A percentile compares a stretch with the other conserved stretches of the same genome.
Evolutionary conservation across 441 rosid species (phyloP).

Genomic region (Croton laevigatus): DNA sequence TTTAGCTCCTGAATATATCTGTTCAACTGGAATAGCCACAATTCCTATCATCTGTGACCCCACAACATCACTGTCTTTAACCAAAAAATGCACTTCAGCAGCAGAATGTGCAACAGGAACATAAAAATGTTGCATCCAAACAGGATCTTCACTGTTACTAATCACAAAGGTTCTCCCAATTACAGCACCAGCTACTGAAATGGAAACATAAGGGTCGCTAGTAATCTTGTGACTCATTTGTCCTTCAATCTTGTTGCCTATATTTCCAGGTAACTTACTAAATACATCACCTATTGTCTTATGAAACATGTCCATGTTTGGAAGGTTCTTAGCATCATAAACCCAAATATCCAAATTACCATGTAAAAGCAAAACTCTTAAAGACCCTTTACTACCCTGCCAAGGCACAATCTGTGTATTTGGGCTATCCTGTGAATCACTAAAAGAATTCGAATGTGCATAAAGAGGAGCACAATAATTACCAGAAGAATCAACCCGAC

Average conservation of each 20-base stretch:
- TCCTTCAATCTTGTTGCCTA: constrained; percentile 49
- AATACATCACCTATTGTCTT: constrained; percentile 74
- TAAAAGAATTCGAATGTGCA: constrained; percentile 36
- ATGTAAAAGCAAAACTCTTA: constrained; percentile 64
- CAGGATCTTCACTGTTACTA: constrained; percentile 83
- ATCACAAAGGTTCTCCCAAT: constrained; percentile 83
- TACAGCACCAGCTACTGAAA: constrained; percentile 57
- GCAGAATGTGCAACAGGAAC: constrained; percentile 89
- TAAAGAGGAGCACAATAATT: constrained; percentile 20
- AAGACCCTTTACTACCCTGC: constrained; percentile 42
- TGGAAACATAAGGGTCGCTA: constrained; percentile 92
- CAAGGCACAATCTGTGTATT: constrained; percentile 52
- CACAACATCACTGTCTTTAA: constrained; percentile 92
- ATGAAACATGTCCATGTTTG: constrained; percentile 96
- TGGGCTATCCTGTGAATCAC: constrained; percentile 37
- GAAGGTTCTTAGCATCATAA: constrained; percentile 69
- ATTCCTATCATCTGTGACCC: constrained; percentile 86
- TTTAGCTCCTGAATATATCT: constrained; percentile 56
- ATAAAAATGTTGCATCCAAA: constrained; percentile 82
- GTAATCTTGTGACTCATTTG: constrained; percentile 50
- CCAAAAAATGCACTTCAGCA: constrained; percentile 77
- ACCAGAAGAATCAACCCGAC: constrained; percentile 40
- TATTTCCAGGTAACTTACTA: constrained; percentile 42
- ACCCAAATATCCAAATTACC: constrained; percentile 78
- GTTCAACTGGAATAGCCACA: constrained; percentile 80